Evolutionary conservation across 257 asterid genomes (phyloP).

Genomic region (Handroanthus guayacan): DNA sequence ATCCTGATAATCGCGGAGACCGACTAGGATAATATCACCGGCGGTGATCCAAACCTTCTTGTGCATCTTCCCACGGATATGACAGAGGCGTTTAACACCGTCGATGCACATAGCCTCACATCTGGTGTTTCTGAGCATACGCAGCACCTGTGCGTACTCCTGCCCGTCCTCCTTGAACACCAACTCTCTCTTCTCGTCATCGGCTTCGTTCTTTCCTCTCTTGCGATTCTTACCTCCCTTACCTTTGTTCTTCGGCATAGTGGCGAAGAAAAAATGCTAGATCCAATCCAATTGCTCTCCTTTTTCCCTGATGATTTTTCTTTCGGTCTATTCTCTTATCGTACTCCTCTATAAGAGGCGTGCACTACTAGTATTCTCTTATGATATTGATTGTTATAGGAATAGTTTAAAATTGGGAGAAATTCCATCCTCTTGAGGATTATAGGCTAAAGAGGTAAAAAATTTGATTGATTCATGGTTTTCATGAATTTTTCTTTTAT

Average conservation of each 20-base stretch:
- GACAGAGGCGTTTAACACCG: constrained; percentile 85
- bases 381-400: too few relatives aligned
- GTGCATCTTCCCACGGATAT: constrained; percentile 95
- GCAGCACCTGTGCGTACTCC: constrained; percentile 87
- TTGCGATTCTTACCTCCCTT: constrained; percentile 97
- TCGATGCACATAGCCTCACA: constrained; percentile 91
- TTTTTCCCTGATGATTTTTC: not conserved
- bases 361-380: not conserved
- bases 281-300: constrained; percentile 37
- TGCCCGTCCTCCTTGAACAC: constrained; percentile 94
- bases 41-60: constrained; percentile 97
- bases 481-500: too few relatives aligned
- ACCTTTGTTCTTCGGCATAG: constrained; percentile 97
- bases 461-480: too few relatives aligned
- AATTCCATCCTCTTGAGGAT: too few relatives aligned
- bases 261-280: constrained; percentile 46
- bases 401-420: too few relatives aligned
- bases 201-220: constrained; percentile 97
- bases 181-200: constrained; percentile 93
- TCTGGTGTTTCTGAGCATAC: constrained; percentile 92
- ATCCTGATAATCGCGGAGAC: constrained; percentile 98
- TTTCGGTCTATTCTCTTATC: not conserved
- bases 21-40: constrained; percentile 90
- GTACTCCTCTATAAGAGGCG: not conserved
- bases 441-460: too few relatives aligned